phyloP scores from a whole-genome alignment of 2,329 filamentous ascomycete genomes.

The Apiospora kogelbergensis region DNA sequence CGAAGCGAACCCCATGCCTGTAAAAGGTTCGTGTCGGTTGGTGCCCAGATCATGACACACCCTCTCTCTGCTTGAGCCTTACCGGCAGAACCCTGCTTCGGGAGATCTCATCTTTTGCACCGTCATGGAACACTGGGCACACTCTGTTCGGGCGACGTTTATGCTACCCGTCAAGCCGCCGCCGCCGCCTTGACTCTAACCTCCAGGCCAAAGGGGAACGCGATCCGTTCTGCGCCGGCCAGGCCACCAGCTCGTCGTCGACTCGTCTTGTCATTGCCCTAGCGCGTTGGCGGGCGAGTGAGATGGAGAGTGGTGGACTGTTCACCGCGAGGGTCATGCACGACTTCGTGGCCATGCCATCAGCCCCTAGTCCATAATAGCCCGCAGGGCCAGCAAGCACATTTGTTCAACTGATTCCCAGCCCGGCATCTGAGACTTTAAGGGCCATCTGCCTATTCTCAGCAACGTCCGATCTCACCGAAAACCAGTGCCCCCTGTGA shows the following conservation, averaged over 20 bases:
- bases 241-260: conserved; percentile 22
- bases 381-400: conserved; percentile 33
- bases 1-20: conserved; percentile 14
- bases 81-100: conserved; percentile 23
- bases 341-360: conserved; percentile 45
- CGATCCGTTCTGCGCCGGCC: conserved; percentile 15
- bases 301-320: conserved; percentile 30
- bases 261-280: conserved; percentile 14
- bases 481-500: background rate
- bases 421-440: conserved; percentile 19
- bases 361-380: conserved; percentile 36
- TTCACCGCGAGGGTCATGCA: conserved; percentile 42
- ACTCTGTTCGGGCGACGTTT: conserved; percentile 16
- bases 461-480: conserved; percentile 11
- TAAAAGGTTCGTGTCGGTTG: conserved; percentile 8
- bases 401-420: conserved; percentile 23
- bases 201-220: conserved; percentile 9
- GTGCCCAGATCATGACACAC: conserved; percentile 4
- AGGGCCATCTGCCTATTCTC: conserved; percentile 20
- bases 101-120: conserved; percentile 17
- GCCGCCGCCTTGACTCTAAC: background rate
- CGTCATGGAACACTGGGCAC: conserved; percentile 16
- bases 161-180: conserved; percentile 12
- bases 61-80: conserved; percentile 10
- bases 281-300: conserved; percentile 31